A percentile compares a stretch with the other conserved stretches of the same genome.
Evolutionary conservation across 1,139 yeast species (phyloP).

Genomic region (Debaryomyces psychrophilus): DNA sequence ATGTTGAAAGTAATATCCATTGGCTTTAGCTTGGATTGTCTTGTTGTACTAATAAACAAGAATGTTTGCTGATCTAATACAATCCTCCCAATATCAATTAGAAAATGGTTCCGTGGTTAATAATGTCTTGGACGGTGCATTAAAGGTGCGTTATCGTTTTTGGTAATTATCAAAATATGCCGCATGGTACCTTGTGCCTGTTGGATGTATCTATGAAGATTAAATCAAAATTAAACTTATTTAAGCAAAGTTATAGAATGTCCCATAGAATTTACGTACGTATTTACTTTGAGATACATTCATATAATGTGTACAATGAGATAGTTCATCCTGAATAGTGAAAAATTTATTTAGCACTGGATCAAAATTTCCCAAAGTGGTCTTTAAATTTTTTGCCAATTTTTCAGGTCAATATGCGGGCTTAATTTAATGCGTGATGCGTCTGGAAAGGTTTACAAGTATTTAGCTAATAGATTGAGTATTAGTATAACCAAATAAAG

Average conservation of each 20-base stretch:
- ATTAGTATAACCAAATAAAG: background rate
- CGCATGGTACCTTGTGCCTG: no score
- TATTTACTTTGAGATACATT: background rate
- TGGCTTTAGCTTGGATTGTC: background rate
- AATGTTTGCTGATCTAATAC: background rate
- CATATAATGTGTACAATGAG: background rate
- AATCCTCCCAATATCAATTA: background rate
- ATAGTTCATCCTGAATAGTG: no score
- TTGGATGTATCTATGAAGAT: no score
- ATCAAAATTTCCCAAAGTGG: background rate
- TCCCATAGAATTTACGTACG: background rate
- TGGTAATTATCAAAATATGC: background rate
- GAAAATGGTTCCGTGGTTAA: background rate
- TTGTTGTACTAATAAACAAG: background rate
- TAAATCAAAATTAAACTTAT: no score
- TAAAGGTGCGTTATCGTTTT: background rate
- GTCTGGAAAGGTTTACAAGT: background rate
- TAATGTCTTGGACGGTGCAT: background rate
- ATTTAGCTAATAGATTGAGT: no score
- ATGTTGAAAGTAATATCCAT: background rate
- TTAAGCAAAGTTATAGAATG: no score
- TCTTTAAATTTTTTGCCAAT: background rate
- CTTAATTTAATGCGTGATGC: background rate
- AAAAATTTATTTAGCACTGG: background rate
- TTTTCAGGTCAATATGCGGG: background rate